phyloP scores from a whole-genome alignment of 768 basidiomycete genomes.

The Mycena leptocephala region DNA sequence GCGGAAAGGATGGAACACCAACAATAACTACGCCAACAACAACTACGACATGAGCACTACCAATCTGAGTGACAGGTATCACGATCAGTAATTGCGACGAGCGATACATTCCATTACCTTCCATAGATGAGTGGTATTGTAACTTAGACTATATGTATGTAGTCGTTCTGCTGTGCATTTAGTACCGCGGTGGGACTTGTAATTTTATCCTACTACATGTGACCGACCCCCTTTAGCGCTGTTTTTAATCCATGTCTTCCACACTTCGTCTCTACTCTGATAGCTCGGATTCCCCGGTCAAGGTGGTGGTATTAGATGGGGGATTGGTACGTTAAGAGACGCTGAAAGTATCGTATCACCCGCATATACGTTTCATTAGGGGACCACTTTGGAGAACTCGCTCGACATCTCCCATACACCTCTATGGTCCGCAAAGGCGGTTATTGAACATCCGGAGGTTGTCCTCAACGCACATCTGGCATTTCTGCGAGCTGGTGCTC shows the following conservation, averaged over 20 bases:
- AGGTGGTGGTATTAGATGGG: constrained; percentile 16
- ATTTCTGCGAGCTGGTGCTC: constrained; percentile 78
- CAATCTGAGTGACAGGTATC: neutral
- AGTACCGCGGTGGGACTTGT: neutral
- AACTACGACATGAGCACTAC: constrained; percentile 1
- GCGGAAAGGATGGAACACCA: constrained; percentile 28
- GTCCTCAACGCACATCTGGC: constrained; percentile 74
- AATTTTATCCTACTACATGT: neutral
- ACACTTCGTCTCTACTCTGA: constrained; percentile 4
- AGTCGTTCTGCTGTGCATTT: neutral
- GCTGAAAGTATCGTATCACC: neutral
- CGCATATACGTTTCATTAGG: constrained; percentile 62
- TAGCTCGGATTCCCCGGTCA: neutral
- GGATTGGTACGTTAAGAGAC: constrained; percentile 17
- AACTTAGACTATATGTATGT: no score
- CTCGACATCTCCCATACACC: constrained; percentile 67
- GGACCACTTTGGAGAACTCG: constrained; percentile 72
- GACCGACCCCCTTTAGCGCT: no score
- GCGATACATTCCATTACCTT: neutral
- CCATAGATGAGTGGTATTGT: neutral
- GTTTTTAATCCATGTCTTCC: neutral
- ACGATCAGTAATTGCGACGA: constrained; percentile 4
- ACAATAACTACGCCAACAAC: neutral
- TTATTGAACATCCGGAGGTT: constrained; percentile 66
- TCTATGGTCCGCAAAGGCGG: constrained; percentile 82